Conservation (phyloP, 495 filamentous ascomycete genomes). For the Penicillium soppii region DNA sequence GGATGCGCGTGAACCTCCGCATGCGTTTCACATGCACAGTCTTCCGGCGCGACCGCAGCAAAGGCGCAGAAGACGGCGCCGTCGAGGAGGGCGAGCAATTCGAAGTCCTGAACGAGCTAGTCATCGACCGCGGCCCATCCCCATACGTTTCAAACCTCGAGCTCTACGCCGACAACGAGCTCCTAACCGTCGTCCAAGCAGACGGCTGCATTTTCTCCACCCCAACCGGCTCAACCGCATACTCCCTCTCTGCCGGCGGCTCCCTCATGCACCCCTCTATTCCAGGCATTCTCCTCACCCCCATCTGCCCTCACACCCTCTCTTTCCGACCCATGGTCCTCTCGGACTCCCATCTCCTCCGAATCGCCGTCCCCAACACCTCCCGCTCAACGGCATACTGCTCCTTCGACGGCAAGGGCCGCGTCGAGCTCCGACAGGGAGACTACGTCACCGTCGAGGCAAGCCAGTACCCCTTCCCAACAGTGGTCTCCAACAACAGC, state of each 20-base stretch:
- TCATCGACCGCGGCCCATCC: slow-evolving; percentile 94
- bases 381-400: slow-evolving; percentile 92
- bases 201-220: slow-evolving; percentile 98
- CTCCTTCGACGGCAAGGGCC: slow-evolving; percentile 93
- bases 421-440: slow-evolving; percentile 84
- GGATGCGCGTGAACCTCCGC: slow-evolving; percentile 92
- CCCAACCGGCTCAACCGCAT: slow-evolving; percentile 91
- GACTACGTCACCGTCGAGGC: slow-evolving; percentile 95
- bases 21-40: slow-evolving; percentile 98
- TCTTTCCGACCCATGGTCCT: slow-evolving; percentile 98
- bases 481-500: slow-evolving; percentile 70
- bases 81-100: slow-evolving; percentile 81
- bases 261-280: slow-evolving; percentile 96
- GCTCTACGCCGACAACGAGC: slow-evolving; percentile 88
- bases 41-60: slow-evolving; percentile 59
- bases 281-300: slow-evolving; percentile 93
- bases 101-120: slow-evolving; percentile 94
- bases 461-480: slow-evolving; percentile 93
- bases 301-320: slow-evolving; percentile 95
- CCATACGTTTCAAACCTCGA: slow-evolving; percentile 97
- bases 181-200: slow-evolving; percentile 91
- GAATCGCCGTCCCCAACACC: slow-evolving; percentile 77
- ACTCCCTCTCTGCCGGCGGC: slow-evolving; percentile 92
- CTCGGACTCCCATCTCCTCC: slow-evolving; percentile 88
- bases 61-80: slow-evolving; percentile 45